Conservation (phyloP, 2,329 filamentous ascomycete genomes). For the Pleoardoris graminearum region DNA sequence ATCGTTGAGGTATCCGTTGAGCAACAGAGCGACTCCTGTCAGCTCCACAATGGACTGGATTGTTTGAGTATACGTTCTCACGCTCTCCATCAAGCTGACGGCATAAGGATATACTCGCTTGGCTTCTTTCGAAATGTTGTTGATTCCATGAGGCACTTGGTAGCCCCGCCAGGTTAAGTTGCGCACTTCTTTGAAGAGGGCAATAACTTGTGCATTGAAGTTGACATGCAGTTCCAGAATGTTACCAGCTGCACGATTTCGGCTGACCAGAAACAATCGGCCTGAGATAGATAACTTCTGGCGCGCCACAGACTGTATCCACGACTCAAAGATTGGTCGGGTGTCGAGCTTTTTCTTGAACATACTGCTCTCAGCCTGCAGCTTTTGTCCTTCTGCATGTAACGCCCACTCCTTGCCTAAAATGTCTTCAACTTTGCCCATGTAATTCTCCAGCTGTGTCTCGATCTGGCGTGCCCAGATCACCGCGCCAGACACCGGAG, state of each 20-base stretch:
- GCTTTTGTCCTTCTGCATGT: slow-evolving; percentile 91
- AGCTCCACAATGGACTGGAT: slow-evolving; percentile 81
- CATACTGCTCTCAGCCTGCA: slow-evolving; percentile 86
- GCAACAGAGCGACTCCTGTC: slow-evolving; percentile 81
- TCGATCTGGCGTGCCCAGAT: slow-evolving; percentile 98
- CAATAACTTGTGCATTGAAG: slow-evolving; percentile 96
- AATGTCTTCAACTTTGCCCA: slow-evolving; percentile 99
- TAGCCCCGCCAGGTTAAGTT: slow-evolving; percentile 96
- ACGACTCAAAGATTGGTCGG: slow-evolving; percentile 89
- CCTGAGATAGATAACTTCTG: slow-evolving; percentile 91
- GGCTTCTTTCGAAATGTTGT: slow-evolving; percentile 96
- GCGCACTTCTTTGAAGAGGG: slow-evolving; percentile 96
- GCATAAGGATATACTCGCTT: slow-evolving; percentile 98
- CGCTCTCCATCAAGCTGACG: slow-evolving; percentile 97
- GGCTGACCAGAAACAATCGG: slow-evolving; percentile 84
- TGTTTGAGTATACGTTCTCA: slow-evolving; percentile 90
- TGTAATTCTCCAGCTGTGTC: slow-evolving; percentile 90
- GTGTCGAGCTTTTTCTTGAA: slow-evolving; percentile 98
- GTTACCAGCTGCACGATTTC: slow-evolving; percentile 88
- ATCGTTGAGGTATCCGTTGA: slow-evolving; percentile 90
- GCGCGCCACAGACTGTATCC: slow-evolving; percentile 86
- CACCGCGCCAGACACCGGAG: slow-evolving; percentile 93
- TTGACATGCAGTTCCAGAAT: slow-evolving; percentile 88
- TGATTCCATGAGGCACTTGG: slow-evolving; percentile 90
- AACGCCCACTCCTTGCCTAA: slow-evolving; percentile 92